Conservation (phyloP, 371 early-diverging fungal genomes). For the Funneliformis caledonium region DNA sequence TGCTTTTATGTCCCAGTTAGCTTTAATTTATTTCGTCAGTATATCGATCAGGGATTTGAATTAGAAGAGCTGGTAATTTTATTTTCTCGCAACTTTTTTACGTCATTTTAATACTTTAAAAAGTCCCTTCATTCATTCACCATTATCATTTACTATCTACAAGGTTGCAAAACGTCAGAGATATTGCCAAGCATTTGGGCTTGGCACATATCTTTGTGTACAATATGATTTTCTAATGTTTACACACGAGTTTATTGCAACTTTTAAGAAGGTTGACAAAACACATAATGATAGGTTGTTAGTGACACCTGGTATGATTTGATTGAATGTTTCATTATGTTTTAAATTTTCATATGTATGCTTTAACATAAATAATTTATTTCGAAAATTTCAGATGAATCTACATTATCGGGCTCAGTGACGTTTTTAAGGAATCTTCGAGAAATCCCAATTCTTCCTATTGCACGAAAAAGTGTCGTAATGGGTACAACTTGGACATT, state of each 20-base stretch:
- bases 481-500: slow-evolving; percentile 95
- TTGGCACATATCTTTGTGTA: slow-evolving; percentile 86
- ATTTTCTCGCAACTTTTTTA: neutral
- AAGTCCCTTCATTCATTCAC: neutral
- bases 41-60: slow-evolving; percentile 85
- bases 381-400: slow-evolving; percentile 5
- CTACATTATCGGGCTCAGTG: slow-evolving; percentile 1
- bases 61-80: slow-evolving; percentile 76
- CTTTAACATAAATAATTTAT: neutral
- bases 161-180: slow-evolving; percentile 88
- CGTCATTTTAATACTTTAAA: neutral
- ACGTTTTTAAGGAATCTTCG: slow-evolving; percentile 47
- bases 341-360: neutral
- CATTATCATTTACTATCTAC: neutral
- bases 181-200: slow-evolving; percentile 86
- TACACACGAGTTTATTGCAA: slow-evolving; percentile 90
- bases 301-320: slow-evolving; percentile 47
- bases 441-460: slow-evolving; percentile 75
- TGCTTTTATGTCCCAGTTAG: slow-evolving; percentile 90
- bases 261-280: slow-evolving; percentile 75
- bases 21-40: slow-evolving; percentile 78
- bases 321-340: neutral
- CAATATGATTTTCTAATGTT: slow-evolving; percentile 90
- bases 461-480: slow-evolving; percentile 80
- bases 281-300: slow-evolving; percentile 61